A percentile compares a stretch with the other conserved stretches of the same genome.
Evolutionary conservation across 1,139 yeast genomes (phyloP).

Genomic region (Taphrina confusa): DNA sequence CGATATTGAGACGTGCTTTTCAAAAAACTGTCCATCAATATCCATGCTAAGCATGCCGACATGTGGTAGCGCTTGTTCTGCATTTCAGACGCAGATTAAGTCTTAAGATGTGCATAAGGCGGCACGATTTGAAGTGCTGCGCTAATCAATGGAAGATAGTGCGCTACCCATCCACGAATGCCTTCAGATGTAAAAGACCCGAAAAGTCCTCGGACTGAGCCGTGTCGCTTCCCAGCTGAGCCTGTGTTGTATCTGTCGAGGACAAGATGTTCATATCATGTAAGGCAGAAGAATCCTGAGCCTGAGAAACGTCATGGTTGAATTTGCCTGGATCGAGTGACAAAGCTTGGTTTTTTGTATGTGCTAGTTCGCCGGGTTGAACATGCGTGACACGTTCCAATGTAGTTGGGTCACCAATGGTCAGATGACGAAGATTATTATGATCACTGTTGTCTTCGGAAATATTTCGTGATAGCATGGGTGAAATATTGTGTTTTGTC

Average conservation of each 20-base stretch:
- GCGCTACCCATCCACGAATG: conserved; percentile 8
- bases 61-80: no score
- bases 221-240: neutral
- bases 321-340: neutral
- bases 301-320: neutral
- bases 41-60: no score
- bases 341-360: neutral
- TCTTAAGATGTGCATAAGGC: no score
- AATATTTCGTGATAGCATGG: neutral
- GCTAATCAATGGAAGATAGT: no score
- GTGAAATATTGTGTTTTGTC: neutral
- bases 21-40: no score
- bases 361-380: conserved; percentile 1
- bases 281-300: neutral
- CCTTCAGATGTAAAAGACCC: conserved; percentile 7
- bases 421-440: no score
- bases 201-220: conserved; percentile 22
- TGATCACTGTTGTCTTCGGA: no score
- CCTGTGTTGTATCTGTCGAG: neutral
- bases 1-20: no score
- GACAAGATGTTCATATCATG: neutral
- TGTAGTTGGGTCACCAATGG: neutral
- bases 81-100: no score
- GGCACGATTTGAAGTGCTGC: no score
- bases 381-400: neutral